phyloP scores from a whole-genome alignment of 306 rosid genomes.

The Gleditsia sinensis region DNA sequence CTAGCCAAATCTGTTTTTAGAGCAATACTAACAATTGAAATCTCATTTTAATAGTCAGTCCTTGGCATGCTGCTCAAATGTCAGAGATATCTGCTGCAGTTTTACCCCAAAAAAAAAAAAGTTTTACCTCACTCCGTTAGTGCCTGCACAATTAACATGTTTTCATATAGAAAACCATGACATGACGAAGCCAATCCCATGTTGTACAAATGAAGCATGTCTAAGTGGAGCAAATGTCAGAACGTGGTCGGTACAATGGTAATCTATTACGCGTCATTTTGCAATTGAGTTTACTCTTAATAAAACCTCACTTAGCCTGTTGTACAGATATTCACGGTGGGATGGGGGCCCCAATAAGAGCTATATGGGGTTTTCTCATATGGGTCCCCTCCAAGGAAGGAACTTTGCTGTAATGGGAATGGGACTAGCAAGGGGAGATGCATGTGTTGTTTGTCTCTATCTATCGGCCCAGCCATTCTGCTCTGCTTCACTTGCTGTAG shows the following conservation, averaged over 20 bases:
- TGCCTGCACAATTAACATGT: not conserved
- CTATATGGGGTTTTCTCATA: not conserved
- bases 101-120: too few species aligned
- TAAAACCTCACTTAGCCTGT: not conserved
- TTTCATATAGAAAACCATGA: not conserved
- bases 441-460: conserved; percentile 20
- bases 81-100: not conserved
- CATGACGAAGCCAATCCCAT: not conserved
- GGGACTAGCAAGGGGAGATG: conserved; percentile 11
- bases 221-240: not conserved
- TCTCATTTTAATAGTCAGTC: not conserved
- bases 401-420: not conserved
- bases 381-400: conserved; percentile 44
- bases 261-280: not conserved
- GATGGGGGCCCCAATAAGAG: conserved; percentile 5
- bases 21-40: not conserved
- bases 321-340: not conserved
- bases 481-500: not conserved
- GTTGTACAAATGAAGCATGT: not conserved
- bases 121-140: not conserved
- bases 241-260: not conserved
- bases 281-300: not conserved
- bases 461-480: conserved; percentile 3
- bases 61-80: not conserved
- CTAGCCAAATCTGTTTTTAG: not conserved